Evolutionary conservation across 352 stramenopile genomes (phyloP).

Genomic region (Elongisporangium senticosum): DNA sequence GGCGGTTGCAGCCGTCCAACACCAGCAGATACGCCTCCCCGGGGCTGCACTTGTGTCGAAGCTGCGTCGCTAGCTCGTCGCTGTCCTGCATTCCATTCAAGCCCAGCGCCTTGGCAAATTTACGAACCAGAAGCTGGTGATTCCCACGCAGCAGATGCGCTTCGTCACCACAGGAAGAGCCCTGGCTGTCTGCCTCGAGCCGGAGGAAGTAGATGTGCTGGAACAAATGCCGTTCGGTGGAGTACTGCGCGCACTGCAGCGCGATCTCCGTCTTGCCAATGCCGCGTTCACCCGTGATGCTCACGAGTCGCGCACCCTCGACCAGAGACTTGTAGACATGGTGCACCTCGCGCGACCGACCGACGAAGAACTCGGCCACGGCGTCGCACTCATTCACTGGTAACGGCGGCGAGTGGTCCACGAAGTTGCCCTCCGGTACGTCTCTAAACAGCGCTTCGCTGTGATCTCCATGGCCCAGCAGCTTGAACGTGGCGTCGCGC

Average conservation of each 20-base stretch:
- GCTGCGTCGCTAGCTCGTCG: conserved; percentile 45
- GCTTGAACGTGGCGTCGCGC: conserved; percentile 64
- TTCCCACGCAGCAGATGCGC: conserved; percentile 4
- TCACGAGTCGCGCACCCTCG: conserved; percentile 68
- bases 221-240: conserved; percentile 66
- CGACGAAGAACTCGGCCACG: conserved; percentile 70
- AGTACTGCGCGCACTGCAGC: conserved; percentile 70
- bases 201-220: conserved; percentile 68
- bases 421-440: conserved; percentile 37
- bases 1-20: conserved; percentile 68
- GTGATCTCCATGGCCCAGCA: conserved; percentile 74
- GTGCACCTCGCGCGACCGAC: conserved; percentile 75
- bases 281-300: conserved; percentile 59
- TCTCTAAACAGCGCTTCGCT: conserved; percentile 70
- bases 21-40: conserved; percentile 57
- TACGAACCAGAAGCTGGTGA: conserved; percentile 9
- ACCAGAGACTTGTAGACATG: conserved; percentile 73
- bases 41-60: conserved; percentile 39
- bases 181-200: conserved; percentile 25
- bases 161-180: conserved; percentile 1
- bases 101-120: conserved; percentile 38
- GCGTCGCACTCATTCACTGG: conserved; percentile 71
- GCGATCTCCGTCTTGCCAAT: conserved; percentile 82
- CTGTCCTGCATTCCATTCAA: conserved; percentile 17
- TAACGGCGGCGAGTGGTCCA: conserved; percentile 50